Evolutionary conservation across 495 filamentous ascomycete species (phyloP), one percentile per base, ranked within the genome.

Genomic region (Penicillium subrubescens): DNA sequence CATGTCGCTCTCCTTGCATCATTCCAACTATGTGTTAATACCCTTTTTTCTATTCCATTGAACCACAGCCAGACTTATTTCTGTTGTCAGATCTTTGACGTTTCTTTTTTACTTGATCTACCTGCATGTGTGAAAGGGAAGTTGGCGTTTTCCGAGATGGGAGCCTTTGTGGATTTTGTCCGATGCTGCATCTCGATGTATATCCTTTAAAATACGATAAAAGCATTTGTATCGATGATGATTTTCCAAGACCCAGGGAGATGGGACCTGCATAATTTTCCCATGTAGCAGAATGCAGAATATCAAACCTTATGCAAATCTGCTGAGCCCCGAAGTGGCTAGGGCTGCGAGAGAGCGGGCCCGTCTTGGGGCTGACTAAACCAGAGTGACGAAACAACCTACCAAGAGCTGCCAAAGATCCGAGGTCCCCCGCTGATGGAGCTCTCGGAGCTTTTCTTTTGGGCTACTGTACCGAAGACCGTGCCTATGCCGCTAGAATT

Each of bases 21-120:
- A 44, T 55, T 29, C 11, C 57, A 63, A 55, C 54, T 19, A 57
- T 72, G 64, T 74, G 61, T 68, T 71, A 72, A 72, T 72, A 74
- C 67, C 67, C 67, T 64, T 54, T 55, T 59, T 39, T 35, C 53
- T 51, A 57, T 60, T 34, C 59, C 44, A 10, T n/a, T 29, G 10
- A 25, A 52, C 34, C 48, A 37, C 48, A 37, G 31, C 34, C 31
- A 17, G 60, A 46, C 33, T 53, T 41, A 39, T 65, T 55, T 57
- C 35, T 61, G 27, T 27, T 25, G 43, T 60, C 57, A 23, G 55
- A 55, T 61, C 64, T 67, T 14, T 59, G 53, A 39, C 55, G 14
- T 31, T 17, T 56, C 2, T 37, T n/a, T 37, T 34, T 23, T 54
- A 29, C 51, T 41, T 31, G 44, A 55, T 59, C 61, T 64, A 51